Base-by-base conservation (phyloP, 75 land plant genomes). In the Sequoiadendron giganteum region DNA sequence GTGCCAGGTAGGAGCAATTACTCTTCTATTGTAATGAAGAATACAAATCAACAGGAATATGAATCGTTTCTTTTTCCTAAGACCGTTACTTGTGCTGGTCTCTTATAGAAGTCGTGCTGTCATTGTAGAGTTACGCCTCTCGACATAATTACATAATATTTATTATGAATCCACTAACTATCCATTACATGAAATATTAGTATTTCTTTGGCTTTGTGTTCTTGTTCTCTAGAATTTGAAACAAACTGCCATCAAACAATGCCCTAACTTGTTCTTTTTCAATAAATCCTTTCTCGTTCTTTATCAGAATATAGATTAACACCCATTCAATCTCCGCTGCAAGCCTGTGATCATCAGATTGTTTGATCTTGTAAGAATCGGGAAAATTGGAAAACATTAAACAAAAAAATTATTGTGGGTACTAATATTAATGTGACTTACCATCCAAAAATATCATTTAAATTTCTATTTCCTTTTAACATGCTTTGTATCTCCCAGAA, bases 221-320 rank as follows among this genome's bases (percentile, higher is more conserved):
- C 43, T 91, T 88, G 65, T 89, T 88, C 89, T 88, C 95, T 90
- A 96, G 39, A 3, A 85, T 42, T 10, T 91, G 87, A 55, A 97
- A 97, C 19, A 97, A 38, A 75, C 95, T 96, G 48, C 99, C 99
- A 92, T 98, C 99, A 77, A 92, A 98, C 7, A 93, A 91, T 65
- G 92, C 95, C 86, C 93, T 91, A 0, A 98, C 87, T 1, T 92
- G 91, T 30, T 96, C 97, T 76, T 94, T 96, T 2, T 90, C 91
- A 28, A 95, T 86, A 77, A 93, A 70, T 7, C 97, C 98, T n/a
- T 95, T 85, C 86, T 91, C 79, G 87, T 96, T 95, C 89, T 93
- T 94, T 89, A 93, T 65, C 7, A 95, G 87, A 13, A 34, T 5
- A 81, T 94, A 95, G 21, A 96, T 54, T 25, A 92, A 72, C 30